Evolutionary conservation across 2,329 filamentous ascomycete genomes (phyloP).

Genomic region (Chaetomiaceae sp.): DNA sequence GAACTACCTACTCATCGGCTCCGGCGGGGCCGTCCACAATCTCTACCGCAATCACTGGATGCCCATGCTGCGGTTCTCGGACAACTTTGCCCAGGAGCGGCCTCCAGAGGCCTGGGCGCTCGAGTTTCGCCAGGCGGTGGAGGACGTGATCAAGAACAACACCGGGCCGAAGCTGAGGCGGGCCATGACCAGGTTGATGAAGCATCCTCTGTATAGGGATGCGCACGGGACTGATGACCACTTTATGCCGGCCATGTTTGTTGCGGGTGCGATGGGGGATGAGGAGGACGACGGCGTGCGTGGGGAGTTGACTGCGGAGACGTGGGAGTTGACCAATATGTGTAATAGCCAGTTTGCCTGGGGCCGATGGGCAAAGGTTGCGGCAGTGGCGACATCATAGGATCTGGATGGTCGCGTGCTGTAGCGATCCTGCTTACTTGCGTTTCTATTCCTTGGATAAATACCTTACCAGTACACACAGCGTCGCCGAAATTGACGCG

Average conservation of each 20-base stretch:
- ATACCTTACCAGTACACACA: no score
- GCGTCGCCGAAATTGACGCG: no score
- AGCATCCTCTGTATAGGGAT: constrained; percentile 4
- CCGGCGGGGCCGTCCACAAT: constrained; percentile 64
- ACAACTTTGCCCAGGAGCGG: constrained; percentile 57
- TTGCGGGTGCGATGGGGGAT: neutral
- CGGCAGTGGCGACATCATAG: neutral
- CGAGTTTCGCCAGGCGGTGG: constrained; percentile 56
- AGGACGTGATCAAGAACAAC: constrained; percentile 1
- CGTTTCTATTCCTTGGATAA: no score
- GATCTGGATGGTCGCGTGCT: no score
- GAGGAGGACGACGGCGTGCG: constrained; percentile 5
- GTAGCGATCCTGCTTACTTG: no score
- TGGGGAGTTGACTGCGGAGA: constrained; percentile 4
- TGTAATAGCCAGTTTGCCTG: constrained; percentile 11
- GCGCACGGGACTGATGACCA: constrained; percentile 9
- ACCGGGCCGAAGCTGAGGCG: neutral
- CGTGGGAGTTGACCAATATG: constrained; percentile 11
- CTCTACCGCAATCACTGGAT: constrained; percentile 63
- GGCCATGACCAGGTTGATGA: constrained; percentile 5
- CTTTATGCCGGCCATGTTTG: constrained; percentile 9
- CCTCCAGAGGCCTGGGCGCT: constrained; percentile 58
- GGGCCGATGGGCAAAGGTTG: neutral
- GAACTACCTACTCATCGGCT: constrained; percentile 50
- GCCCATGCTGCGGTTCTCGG: constrained; percentile 58